These are phyloP conservation scores for Aspergillus latus DNA, from an alignment of 2,329 filamentous ascomycete genomes.

Conservation along the genomic window DNA sequence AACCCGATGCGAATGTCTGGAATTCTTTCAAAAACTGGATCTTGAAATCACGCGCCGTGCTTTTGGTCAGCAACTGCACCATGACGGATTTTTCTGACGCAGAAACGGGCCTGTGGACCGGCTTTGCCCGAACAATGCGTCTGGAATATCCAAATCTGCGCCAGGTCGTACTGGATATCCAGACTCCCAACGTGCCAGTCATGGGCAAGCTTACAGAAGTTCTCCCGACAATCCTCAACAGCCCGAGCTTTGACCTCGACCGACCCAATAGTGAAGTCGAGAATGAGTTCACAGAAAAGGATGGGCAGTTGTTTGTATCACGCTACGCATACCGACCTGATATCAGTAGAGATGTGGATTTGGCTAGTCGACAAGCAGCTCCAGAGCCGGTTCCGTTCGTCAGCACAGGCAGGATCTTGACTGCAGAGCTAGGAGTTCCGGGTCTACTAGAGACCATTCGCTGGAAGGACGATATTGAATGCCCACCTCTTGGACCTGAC, in stretches of 20 bases:
- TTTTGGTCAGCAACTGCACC: constrained; percentile 9
- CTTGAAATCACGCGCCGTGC: not conserved
- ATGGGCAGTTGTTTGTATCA: constrained; percentile 9
- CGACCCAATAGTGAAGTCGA: constrained; percentile 1
- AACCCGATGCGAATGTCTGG: not conserved
- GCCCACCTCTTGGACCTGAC: constrained; percentile 6
- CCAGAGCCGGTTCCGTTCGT: constrained; percentile 7
- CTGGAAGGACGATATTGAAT: constrained; percentile 11
- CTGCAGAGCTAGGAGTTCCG: constrained; percentile 9
- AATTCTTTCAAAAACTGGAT: constrained; percentile 7
- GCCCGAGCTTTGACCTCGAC: constrained; percentile 1
- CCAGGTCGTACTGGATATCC: constrained; percentile 7
- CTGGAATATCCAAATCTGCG: constrained; percentile 7
- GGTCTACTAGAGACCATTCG: constrained; percentile 11
- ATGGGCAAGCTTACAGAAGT: constrained; percentile 3
- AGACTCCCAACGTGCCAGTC: constrained; percentile 1
- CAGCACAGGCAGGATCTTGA: not conserved
- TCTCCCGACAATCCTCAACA: not conserved
- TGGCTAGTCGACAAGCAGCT: not conserved
- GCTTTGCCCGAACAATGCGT: constrained; percentile 2
- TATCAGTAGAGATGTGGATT: constrained; percentile 1
- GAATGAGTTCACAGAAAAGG: constrained; percentile 5
- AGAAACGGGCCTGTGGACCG: constrained; percentile 7
- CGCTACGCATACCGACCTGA: constrained; percentile 2
- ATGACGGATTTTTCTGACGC: constrained; percentile 3